Evolutionary conservation across 2,329 filamentous ascomycete genomes (phyloP).

Genomic region (Bertia moriformis): DNA sequence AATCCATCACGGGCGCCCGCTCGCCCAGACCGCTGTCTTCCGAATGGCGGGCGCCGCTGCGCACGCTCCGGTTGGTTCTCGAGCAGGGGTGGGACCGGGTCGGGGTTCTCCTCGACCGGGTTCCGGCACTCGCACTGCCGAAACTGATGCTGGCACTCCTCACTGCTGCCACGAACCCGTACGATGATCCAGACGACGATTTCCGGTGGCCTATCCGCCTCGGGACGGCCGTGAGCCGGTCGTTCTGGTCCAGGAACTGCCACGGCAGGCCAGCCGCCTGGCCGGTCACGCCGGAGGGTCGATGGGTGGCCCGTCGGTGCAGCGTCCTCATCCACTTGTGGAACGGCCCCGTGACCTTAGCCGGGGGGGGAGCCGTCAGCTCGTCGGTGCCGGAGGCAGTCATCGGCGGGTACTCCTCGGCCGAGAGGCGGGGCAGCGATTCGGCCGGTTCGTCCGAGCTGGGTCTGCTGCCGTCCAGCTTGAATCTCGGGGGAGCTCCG

Average conservation of each 20-base stretch:
- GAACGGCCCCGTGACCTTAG: constrained; percentile 31
- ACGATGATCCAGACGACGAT: constrained; percentile 60
- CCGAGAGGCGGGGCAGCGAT: too few species aligned
- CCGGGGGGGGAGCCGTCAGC: too few species aligned
- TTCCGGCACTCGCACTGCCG: constrained; percentile 54
- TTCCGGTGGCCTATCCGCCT: constrained; percentile 27
- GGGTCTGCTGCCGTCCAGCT: too few species aligned
- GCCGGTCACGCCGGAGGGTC: constrained; percentile 12
- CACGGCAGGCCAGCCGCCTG: constrained; percentile 16
- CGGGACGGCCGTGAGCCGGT: constrained; percentile 7
- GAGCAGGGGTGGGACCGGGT: constrained; percentile 36
- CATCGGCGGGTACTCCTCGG: too few species aligned
- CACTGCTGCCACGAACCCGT: constrained; percentile 65
- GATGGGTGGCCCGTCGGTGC: constrained; percentile 37
- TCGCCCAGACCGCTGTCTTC: constrained; percentile 53
- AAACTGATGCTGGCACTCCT: constrained; percentile 71
- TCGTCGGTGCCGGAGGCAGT: too few species aligned
- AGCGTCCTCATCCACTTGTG: constrained; percentile 61
- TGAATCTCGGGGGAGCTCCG: too few species aligned
- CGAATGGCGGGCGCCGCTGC: constrained; percentile 42
- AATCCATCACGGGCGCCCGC: constrained; percentile 37
- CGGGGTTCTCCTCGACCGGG: constrained; percentile 39
- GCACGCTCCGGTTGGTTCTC: constrained; percentile 46
- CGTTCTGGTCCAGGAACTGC: constrained; percentile 12
- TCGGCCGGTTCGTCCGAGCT: too few species aligned